A percentile compares a stretch with the other conserved stretches of the same genome.
phyloP scores from a whole-genome alignment of 495 filamentous ascomycete species.

The Daldinia grandis region DNA sequence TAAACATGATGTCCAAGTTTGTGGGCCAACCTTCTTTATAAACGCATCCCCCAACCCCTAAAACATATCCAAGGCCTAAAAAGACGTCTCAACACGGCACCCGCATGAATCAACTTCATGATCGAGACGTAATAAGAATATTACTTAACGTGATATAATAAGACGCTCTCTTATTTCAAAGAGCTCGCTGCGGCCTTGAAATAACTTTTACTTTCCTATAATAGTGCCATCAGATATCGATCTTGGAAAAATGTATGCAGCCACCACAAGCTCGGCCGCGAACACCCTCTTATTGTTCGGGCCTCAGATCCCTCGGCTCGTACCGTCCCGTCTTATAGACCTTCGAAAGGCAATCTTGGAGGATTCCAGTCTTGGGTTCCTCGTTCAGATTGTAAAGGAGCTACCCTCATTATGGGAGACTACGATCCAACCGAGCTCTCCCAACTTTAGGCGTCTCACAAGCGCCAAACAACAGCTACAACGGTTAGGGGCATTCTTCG shows the following conservation, averaged over 20 bases:
- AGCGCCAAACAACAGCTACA: neutral
- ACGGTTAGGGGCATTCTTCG: conserved; percentile 6
- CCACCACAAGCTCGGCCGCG: neutral
- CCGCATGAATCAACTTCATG: conserved; percentile 22
- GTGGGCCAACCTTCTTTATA: neutral
- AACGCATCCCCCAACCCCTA: neutral
- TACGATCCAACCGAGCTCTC: conserved; percentile 5
- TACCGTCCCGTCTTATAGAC: conserved; percentile 16
- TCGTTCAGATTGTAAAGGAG: conserved; percentile 6
- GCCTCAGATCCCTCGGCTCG: conserved; percentile 17
- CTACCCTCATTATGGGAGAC: conserved; percentile 9
- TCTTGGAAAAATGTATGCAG: conserved; percentile 12
- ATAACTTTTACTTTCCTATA: neutral
- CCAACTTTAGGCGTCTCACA: neutral
- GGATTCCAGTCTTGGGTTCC: conserved; percentile 13
- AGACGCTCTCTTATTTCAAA: neutral
- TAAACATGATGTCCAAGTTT: neutral
- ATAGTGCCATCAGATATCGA: neutral
- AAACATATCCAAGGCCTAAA: neutral
- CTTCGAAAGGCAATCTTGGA: conserved; percentile 9
- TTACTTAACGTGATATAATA: conserved; percentile 8
- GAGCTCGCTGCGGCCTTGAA: neutral
- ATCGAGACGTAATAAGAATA: neutral
- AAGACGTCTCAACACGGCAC: neutral
- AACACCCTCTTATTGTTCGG: conserved; percentile 23